Conservation (phyloP, 495 filamentous ascomycete species). For the Amorphotheca resinae region DNA sequence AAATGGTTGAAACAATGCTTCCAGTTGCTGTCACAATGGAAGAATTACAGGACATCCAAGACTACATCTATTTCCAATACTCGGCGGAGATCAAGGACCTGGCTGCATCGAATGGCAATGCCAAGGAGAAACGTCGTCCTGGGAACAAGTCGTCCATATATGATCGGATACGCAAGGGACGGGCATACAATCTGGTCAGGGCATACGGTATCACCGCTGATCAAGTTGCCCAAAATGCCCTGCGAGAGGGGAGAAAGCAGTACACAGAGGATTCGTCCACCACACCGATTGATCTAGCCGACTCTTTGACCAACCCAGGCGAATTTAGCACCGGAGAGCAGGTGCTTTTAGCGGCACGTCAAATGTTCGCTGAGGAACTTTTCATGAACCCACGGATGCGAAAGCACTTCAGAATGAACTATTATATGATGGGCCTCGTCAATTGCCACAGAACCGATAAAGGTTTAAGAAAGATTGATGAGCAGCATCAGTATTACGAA, state of each 20-base stretch:
- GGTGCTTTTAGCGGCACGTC: conserved; percentile 64
- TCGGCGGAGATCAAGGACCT: conserved; percentile 68
- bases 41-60: conserved; percentile 89
- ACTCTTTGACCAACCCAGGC: conserved; percentile 49
- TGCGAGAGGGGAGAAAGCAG: conserved; percentile 61
- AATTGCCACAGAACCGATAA: conserved; percentile 88
- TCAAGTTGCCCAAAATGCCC: conserved; percentile 71
- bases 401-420: conserved; percentile 67
- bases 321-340: conserved; percentile 68
- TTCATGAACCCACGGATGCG: conserved; percentile 81
- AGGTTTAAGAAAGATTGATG: conserved; percentile 85
- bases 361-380: conserved; percentile 86
- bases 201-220: conserved; percentile 87
- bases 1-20: conserved; percentile 68
- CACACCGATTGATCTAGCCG: conserved; percentile 76
- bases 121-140: conserved; percentile 58
- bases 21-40: conserved; percentile 67
- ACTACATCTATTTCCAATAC: conserved; percentile 94
- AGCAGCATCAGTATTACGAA: conserved; percentile 91
- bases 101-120: conserved; percentile 43
- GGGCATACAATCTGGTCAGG: conserved; percentile 68
- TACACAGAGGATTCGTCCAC: conserved; percentile 70
- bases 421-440: conserved; percentile 68
- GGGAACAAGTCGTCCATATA: conserved; percentile 62
- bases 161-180: conserved; percentile 69